These are phyloP conservation scores for Coemansia sp. DNA, from an alignment of 192 early-diverging fungal genomes.

Conservation along the genomic window DNA sequence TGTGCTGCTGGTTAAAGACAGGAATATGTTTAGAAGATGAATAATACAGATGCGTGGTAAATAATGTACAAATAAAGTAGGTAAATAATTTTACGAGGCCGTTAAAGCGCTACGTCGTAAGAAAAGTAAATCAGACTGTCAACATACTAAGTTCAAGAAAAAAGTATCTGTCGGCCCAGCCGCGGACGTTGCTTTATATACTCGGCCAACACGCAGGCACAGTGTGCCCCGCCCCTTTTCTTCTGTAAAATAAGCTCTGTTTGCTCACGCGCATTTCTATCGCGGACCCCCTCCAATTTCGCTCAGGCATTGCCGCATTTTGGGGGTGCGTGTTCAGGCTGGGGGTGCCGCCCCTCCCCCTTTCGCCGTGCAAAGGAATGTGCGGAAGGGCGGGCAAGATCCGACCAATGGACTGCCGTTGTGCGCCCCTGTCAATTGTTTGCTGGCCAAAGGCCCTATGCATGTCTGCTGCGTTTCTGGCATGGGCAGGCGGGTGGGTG, in stretches of 20 bases:
- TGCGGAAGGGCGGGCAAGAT: not conserved
- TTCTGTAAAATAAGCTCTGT: constrained; percentile 15
- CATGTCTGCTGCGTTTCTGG: not conserved
- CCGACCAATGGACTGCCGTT: constrained; percentile 2
- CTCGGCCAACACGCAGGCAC: not conserved
- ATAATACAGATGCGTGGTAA: constrained; percentile 6
- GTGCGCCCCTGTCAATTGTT: constrained; percentile 6
- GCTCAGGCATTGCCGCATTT: constrained; percentile 1
- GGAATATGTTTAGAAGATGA: not conserved
- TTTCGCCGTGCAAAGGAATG: constrained; percentile 2
- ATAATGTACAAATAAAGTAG: constrained; percentile 3
- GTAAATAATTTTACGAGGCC: not conserved
- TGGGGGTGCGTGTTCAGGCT: constrained; percentile 3
- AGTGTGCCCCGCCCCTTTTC: not conserved
- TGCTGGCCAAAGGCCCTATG: not conserved
- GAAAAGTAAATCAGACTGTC: not conserved
- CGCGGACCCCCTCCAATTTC: not conserved
- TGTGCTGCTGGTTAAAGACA: not conserved
- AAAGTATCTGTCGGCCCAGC: not conserved
- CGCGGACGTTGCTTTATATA: not conserved
- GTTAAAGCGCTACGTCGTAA: not conserved
- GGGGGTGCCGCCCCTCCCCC: not conserved
- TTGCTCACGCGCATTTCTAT: constrained; percentile 16
- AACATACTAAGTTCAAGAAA: not conserved
- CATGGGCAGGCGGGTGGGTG: not conserved